Evolutionary conservation across 2,329 filamentous ascomycete genomes (phyloP), one percentile per base, ranked within the genome.

Genomic region (Penicillium sp.): DNA sequence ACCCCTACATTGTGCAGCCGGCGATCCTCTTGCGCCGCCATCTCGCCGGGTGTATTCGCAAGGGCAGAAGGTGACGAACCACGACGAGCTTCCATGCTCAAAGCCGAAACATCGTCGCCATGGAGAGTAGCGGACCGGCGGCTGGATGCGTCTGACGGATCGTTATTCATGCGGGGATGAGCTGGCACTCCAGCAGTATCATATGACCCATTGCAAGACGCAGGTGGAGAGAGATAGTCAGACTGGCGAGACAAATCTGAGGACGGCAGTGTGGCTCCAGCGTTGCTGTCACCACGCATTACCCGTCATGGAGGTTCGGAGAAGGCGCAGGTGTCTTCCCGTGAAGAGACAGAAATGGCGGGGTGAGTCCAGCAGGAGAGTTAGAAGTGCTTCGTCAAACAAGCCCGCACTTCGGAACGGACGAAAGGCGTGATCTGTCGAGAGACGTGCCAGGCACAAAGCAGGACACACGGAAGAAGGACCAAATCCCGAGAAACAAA

Each of bases 1-100:
- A 72, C 56, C 6, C 65, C 68, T 36, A 66, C 59, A 50, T 68
- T 64, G 55, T 64, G 65, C 43, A 67, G 58, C 13, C 40, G 62
- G 33, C 53, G 60, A 52, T 68, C 65, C 40, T 64, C 59, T 7
- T 64, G 55, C n/a, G 64, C 60, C 14, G 60, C 46, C 56, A 66
- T 62, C 10, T 46, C 39, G 13, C 31, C 54, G 9, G 50, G 47
- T n/a, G 43, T 41, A 11, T 53, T 18, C 33, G 56, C 31, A 37
- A 37, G 54, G n/a, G 40, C 43, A 27, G 56, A 36, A 35, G 39
- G 39, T 35, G 41, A 18, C 31, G 58, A 51, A 6, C 27, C 41
- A 33, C 31, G 51, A 46, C 31, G 39, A 41, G 52, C 40, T 22
- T 58, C 49, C 50, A 44, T 37, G 36, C 27, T 60, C 37, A 60